Conservation (phyloP, 1,139 yeast species). For the Saccharomyces hybrid region DNA sequence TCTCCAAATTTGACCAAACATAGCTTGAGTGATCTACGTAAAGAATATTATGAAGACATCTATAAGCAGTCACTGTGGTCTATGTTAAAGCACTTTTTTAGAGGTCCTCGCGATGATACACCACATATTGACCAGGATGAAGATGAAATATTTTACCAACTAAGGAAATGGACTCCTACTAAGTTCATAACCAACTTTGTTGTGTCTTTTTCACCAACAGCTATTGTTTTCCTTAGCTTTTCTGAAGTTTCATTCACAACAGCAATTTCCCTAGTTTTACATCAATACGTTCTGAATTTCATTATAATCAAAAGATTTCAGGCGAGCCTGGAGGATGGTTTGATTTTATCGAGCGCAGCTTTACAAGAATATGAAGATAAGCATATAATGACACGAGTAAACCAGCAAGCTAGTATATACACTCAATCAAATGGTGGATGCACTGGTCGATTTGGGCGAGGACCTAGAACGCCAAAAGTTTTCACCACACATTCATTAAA, state of each 20-base stretch:
- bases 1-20: slow-evolving; percentile 20
- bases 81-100: slow-evolving; percentile 15
- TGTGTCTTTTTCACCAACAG: slow-evolving; percentile 53
- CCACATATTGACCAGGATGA: slow-evolving; percentile 3
- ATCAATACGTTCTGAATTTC: slow-evolving; percentile 38
- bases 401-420: slow-evolving; percentile 60
- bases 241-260: slow-evolving; percentile 39
- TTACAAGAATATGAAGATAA: slow-evolving; percentile 58
- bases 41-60: slow-evolving; percentile 20
- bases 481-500: slow-evolving; percentile 25
- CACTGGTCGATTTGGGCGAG: background rate
- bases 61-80: slow-evolving; percentile 19
- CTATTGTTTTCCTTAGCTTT: slow-evolving; percentile 36
- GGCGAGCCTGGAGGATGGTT: slow-evolving; percentile 49
- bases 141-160: slow-evolving; percentile 38
- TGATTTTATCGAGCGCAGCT: slow-evolving; percentile 53
- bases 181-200: slow-evolving; percentile 42
- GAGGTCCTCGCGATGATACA: background rate
- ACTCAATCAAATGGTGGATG: slow-evolving; percentile 40
- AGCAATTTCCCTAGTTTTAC: slow-evolving; percentile 33
- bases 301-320: slow-evolving; percentile 42
- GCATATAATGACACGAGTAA: slow-evolving; percentile 53
- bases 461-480: background rate
- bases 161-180: slow-evolving; percentile 56
- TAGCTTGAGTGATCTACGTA: slow-evolving; percentile 18